These are phyloP conservation scores for Solanum phureja DNA, from an alignment of 257 asterid genomes.

Conservation along the genomic window DNA sequence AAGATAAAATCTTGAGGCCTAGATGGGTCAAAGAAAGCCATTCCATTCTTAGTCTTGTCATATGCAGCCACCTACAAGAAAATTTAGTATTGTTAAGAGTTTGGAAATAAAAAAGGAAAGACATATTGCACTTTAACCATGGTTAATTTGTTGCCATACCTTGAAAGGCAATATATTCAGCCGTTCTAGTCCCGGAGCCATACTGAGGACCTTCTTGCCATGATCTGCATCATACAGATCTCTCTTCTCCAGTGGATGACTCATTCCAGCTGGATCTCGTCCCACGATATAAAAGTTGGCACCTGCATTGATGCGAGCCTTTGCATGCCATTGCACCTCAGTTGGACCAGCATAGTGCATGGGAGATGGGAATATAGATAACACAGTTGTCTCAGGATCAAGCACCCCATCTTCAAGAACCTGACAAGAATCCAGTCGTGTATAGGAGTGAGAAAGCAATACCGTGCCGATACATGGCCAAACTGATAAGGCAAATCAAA, in stretches of 20 bases:
- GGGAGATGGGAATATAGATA: slow-evolving; percentile 92
- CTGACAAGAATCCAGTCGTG: background rate
- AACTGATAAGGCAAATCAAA: background rate
- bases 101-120: background rate
- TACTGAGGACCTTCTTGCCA: slow-evolving; percentile 82
- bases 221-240: slow-evolving; percentile 92
- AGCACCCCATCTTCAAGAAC: background rate
- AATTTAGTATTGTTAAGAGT: background rate
- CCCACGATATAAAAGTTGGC: slow-evolving; percentile 90
- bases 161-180: slow-evolving; percentile 81
- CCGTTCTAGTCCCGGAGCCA: slow-evolving; percentile 94
- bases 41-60: slow-evolving; percentile 69
- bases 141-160: slow-evolving; percentile 21
- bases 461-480: background rate
- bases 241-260: slow-evolving; percentile 79
- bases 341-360: slow-evolving; percentile 99
- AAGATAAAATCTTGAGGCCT: background rate
- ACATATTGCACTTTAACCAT: background rate
- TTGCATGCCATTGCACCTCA: slow-evolving; percentile 97
- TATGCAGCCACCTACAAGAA: slow-evolving; percentile 79
- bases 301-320: slow-evolving; percentile 91
- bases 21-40: slow-evolving; percentile 60
- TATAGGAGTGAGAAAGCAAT: background rate
- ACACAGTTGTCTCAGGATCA: slow-evolving; percentile 75
- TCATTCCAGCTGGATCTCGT: slow-evolving; percentile 94